A percentile compares a stretch with the other conserved stretches of the same genome.
Conservation (phyloP, 441 rosid genomes). For the Croton laevigatus region DNA sequence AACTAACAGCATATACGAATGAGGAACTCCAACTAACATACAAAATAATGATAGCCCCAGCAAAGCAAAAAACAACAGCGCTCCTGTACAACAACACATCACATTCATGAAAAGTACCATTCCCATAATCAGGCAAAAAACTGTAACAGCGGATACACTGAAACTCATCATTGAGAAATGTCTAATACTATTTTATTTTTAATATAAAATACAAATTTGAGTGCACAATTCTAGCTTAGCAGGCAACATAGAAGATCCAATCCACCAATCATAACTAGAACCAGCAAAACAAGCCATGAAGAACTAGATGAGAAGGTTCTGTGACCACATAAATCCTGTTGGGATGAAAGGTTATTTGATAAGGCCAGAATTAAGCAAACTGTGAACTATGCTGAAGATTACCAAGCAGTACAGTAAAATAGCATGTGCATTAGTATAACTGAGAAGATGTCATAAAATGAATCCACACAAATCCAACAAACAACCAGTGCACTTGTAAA, state of each 20-base stretch:
- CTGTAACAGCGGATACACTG: not conserved
- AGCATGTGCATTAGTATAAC: not conserved
- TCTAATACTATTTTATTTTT: not conserved
- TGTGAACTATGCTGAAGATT: not conserved
- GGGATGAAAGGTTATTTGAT: not conserved
- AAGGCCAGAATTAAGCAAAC: not conserved
- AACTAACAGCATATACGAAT: no score
- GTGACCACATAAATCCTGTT: not conserved
- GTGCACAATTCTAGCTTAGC: not conserved
- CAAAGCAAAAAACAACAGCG: slow-evolving; percentile 89
- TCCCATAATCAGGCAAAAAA: not conserved
- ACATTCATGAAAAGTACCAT: slow-evolving; percentile 9
- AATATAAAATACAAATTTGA: not conserved
- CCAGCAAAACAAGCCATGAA: not conserved
- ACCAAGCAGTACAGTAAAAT: not conserved
- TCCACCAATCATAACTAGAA: not conserved
- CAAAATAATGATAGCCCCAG: slow-evolving; percentile 99
- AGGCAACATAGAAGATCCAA: not conserved
- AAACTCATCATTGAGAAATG: not conserved
- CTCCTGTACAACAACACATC: slow-evolving; percentile 63
- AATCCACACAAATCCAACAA: not conserved
- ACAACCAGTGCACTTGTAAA: no score
- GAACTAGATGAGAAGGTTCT: not conserved
- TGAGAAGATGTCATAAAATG: not conserved
- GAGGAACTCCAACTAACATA: no score